Evolutionary conservation across 768 basidiomycete species (phyloP), one percentile per base, ranked within the genome.

Genomic region (Dioszegia hungarica): DNA sequence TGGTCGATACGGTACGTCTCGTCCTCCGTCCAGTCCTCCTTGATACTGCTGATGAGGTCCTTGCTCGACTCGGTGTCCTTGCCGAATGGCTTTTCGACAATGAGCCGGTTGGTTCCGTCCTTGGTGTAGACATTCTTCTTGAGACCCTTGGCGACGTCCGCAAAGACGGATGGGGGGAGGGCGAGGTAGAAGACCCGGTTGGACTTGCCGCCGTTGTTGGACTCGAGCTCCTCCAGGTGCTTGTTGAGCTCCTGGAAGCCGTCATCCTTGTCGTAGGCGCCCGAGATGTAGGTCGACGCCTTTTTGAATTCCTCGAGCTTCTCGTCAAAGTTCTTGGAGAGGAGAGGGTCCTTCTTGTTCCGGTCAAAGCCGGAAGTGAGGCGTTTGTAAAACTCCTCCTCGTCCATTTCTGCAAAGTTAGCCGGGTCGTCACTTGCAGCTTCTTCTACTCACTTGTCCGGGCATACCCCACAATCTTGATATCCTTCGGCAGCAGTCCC

Each of bases 1-100:
- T 99, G 94, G 78, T 99, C 94, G 74, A 99, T 98, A 51, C 94
- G 88, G 85, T 89, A 99, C 10, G 93, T 98, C 80, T 99, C 95
- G 27, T 97, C 90, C 78, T 99, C 94, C 2, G 81, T 81, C 92
- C 93, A 99, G 60, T 89, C 84, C 63, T 84, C 74, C 79, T 90
- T 93, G 76, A 99, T 81, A 17, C 85, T 81, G 20, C 78, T 73
- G 56, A 97, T 82, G 56, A 99, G 85, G 59, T 83, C 82, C 46
- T 87, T 82, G 54, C 87, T 89, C 9, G 88, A 89, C 0, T 89
- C 84, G 60, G 89, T 82, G 68, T 99, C 94, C 75, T 91, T 95
- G 33, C 94, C 94, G 73, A 99, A 99, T 1, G 94, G 94, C 78
- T 99, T 99, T 79, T 99, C 94, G 65, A 99, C 86, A 72, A 99